Conservation (phyloP, 2,329 filamentous ascomycete species). For the Aspergillus terreus region DNA sequence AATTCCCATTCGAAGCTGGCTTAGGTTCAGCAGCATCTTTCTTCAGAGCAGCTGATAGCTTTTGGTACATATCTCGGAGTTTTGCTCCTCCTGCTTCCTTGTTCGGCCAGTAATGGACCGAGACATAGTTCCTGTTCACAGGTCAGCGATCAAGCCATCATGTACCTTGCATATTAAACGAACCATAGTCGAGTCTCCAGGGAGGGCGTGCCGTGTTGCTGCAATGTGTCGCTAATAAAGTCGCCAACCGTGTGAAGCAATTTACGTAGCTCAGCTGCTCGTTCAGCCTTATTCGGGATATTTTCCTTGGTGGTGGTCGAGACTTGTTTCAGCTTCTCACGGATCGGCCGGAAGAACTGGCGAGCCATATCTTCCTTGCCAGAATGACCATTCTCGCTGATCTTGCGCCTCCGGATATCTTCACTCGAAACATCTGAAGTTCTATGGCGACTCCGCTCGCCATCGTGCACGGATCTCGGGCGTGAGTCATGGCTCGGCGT, state of each 20-base stretch:
- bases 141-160: constrained; percentile 18
- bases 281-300: constrained; percentile 40
- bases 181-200: constrained; percentile 46
- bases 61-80: constrained; percentile 37
- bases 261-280: constrained; percentile 41
- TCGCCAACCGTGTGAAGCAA: constrained; percentile 45
- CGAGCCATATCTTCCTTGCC: constrained; percentile 38
- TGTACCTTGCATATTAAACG: constrained; percentile 13
- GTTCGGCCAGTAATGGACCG: constrained; percentile 45
- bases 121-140: constrained; percentile 41
- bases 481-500: constrained; percentile 40
- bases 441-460: constrained; percentile 31
- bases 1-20: constrained; percentile 24
- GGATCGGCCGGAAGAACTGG: constrained; percentile 46
- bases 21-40: constrained; percentile 21
- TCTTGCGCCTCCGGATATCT: constrained; percentile 33
- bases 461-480: constrained; percentile 31
- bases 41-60: constrained; percentile 27
- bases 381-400: constrained; percentile 34
- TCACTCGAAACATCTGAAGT: constrained; percentile 32
- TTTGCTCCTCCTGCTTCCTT: constrained; percentile 37
- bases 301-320: constrained; percentile 44
- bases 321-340: constrained; percentile 41
- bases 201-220: constrained; percentile 35
- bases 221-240: constrained; percentile 41